A percentile compares a stretch with the other conserved stretches of the same genome.
Evolutionary conservation across 768 basidiomycete genomes (phyloP).

Genomic region (Auricularia cornea): DNA sequence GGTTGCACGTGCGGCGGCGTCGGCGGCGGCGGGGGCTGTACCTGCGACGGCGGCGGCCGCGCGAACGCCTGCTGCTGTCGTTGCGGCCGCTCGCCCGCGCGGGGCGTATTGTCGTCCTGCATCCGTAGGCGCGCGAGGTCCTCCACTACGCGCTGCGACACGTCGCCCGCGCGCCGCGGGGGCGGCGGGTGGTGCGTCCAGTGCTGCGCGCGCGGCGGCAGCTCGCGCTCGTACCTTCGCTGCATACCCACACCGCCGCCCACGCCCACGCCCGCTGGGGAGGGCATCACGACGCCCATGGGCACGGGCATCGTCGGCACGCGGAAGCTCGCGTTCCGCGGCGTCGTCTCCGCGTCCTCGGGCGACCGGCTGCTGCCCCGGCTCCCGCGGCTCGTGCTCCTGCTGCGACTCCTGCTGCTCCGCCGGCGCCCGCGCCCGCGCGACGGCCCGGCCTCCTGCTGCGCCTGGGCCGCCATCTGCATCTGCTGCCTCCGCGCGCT

Average conservation of each 20-base stretch:
- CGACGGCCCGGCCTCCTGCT: not conserved
- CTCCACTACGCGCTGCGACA: not conserved
- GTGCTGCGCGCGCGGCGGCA: not conserved
- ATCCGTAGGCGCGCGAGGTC: not conserved
- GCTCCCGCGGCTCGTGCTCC: too few relatives aligned
- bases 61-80: not conserved
- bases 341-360: not conserved
- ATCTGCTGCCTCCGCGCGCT: not conserved
- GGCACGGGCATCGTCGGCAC: not conserved
- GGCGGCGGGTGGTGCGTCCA: not conserved
- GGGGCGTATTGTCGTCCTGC: not conserved
- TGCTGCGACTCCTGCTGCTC: not conserved
- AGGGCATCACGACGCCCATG: not conserved
- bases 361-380: not conserved
- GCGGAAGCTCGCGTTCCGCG: slow-evolving; percentile 1
- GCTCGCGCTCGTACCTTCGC: not conserved
- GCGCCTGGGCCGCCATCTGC: not conserved
- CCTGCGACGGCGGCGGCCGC: not conserved
- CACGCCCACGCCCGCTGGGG: not conserved
- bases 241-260: not conserved
- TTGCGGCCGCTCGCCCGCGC: not conserved
- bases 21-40: not conserved
- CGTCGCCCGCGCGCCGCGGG: not conserved
- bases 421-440: not conserved
- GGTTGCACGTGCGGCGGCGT: not conserved